Percentiles rank a stretch among this genome's conserved stretches.
Conservation (phyloP, 306 rosid genomes). For the cucumber (Cucumis sativus) region Cucumber_9930_V3 NC_026660.2:17072501-17073000, state of each 20-base stretch:
- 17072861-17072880: slow-evolving; percentile 35
- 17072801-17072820: slow-evolving; percentile 32
- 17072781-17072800: slow-evolving; percentile 31
- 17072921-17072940: slow-evolving; percentile 41
- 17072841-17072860: slow-evolving; percentile 24
- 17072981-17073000: slow-evolving; percentile 38
- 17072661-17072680: slow-evolving; percentile 96
- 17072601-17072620: slow-evolving; percentile 85
- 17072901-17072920: slow-evolving; percentile 23
- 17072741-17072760: slow-evolving; percentile 50
- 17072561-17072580: slow-evolving; percentile 1
- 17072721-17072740: slow-evolving; percentile 37
- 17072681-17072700: slow-evolving; percentile 47
- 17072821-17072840: slow-evolving; percentile 35
- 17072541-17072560: neutral
- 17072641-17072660: slow-evolving; percentile 94
- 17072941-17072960: slow-evolving; percentile 50
- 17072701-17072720: slow-evolving; percentile 29
- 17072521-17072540: slow-evolving; percentile 6
- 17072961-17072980: slow-evolving; percentile 50
- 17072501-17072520: neutral
- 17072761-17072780: slow-evolving; percentile 42
- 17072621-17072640: slow-evolving; percentile 81
- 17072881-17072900: slow-evolving; percentile 17
- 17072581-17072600: slow-evolving; percentile 91